Percentiles rank a stretch among this genome's conserved stretches.
Conservation (phyloP, 225 moss, liverwort and hornwort genomes). For the Marchantia paleacea region DNA sequence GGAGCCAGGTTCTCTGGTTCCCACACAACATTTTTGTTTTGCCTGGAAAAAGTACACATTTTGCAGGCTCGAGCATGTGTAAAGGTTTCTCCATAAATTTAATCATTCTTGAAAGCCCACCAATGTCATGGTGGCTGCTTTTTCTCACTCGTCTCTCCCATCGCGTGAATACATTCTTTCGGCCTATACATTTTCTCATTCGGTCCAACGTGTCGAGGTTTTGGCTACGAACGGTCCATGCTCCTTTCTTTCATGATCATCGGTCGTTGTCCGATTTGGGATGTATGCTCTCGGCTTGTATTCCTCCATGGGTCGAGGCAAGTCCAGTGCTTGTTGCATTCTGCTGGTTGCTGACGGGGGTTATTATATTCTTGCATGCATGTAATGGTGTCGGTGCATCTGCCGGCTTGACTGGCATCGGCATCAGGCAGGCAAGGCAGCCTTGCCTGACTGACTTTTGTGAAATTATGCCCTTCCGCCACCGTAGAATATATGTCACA, state of each 20-base stretch:
- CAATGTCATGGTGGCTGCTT: conserved; percentile 52
- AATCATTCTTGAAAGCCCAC: conserved; percentile 60
- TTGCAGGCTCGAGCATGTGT: conserved; percentile 59
- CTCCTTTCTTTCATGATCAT: neutral
- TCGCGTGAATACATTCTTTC: neutral
- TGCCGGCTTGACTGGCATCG: no score
- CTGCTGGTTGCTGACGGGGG: neutral
- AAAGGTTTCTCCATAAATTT: conserved; percentile 58
- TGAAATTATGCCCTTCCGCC: no score
- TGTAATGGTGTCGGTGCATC: neutral
- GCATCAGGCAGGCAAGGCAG: no score
- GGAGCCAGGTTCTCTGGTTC: conserved; percentile 33
- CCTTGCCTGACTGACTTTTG: no score
- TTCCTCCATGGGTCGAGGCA: neutral
- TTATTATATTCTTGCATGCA: neutral
- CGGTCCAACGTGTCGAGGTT: neutral
- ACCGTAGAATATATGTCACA: neutral
- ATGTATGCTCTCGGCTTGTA: neutral
- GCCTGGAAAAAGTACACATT: conserved; percentile 49
- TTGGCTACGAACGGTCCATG: neutral
- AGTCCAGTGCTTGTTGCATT: neutral
- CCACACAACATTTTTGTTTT: conserved; percentile 55
- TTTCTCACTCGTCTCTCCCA: conserved; percentile 16
- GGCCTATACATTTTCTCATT: neutral
- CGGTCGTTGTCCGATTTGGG: no score